Conservation (phyloP, 2,329 filamentous ascomycete species). For the Tympanopsis confertula region DNA sequence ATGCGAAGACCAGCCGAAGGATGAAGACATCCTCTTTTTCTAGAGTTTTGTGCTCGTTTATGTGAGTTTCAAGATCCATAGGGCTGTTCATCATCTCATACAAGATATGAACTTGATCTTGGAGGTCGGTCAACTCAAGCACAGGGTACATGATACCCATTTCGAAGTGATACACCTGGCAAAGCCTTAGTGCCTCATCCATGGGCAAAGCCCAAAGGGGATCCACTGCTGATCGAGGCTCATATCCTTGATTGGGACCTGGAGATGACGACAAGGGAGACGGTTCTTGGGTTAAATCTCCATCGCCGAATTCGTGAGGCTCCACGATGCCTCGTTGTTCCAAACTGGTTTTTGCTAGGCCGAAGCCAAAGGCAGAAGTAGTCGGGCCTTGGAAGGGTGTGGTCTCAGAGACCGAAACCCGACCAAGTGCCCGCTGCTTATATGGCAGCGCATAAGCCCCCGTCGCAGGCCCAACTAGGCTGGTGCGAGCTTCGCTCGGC, state of each 20-base stretch:
- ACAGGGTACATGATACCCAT: slow-evolving; percentile 62
- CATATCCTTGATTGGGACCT: no score
- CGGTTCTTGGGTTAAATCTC: slow-evolving; percentile 3
- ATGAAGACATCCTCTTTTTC: slow-evolving; percentile 26
- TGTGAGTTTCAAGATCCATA: slow-evolving; percentile 47
- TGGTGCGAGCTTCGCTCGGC: no score
- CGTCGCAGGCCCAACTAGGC: slow-evolving; percentile 10
- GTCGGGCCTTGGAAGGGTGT: slow-evolving; percentile 24
- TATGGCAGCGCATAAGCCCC: slow-evolving; percentile 4
- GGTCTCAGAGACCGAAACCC: slow-evolving; percentile 12
- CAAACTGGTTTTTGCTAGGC: slow-evolving; percentile 20
- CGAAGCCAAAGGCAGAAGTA: slow-evolving; percentile 18
- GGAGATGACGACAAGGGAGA: neutral
- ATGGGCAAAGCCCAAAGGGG: slow-evolving; percentile 53
- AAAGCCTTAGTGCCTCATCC: slow-evolving; percentile 49
- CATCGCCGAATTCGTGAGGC: slow-evolving; percentile 9
- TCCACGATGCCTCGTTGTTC: slow-evolving; percentile 20
- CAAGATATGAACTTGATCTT: slow-evolving; percentile 44
- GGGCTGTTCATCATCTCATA: slow-evolving; percentile 46
- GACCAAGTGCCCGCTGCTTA: slow-evolving; percentile 3
- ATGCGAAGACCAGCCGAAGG: slow-evolving; percentile 53
- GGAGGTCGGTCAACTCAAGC: slow-evolving; percentile 45
- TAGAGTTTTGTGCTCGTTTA: slow-evolving; percentile 30
- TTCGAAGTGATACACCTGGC: slow-evolving; percentile 55
- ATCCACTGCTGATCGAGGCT: slow-evolving; percentile 22